Evolutionary conservation across 768 basidiomycete genomes (phyloP).

Genomic region (Hericium erinaceus): DNA sequence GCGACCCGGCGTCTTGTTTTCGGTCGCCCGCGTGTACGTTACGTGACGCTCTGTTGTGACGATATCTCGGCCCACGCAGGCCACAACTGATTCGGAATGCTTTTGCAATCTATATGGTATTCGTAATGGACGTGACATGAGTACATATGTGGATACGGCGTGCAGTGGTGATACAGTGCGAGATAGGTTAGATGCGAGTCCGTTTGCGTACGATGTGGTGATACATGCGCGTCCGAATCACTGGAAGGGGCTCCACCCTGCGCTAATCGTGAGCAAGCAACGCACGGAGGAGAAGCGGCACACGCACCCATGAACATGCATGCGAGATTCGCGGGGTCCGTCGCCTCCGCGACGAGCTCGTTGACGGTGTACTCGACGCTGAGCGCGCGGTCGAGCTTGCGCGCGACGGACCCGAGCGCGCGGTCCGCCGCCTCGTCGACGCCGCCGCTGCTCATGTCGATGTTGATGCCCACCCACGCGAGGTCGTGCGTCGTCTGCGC

Average conservation of each 20-base stretch:
- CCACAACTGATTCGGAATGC: conserved; percentile 1
- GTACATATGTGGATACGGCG: neutral
- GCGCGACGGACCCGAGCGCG: conserved; percentile 67
- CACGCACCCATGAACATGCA: conserved; percentile 66
- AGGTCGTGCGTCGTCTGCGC: conserved; percentile 16
- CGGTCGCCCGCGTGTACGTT: no score
- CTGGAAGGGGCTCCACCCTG: conserved; percentile 33
- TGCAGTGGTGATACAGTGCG: neutral
- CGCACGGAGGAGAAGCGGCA: neutral
- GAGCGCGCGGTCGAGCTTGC: conserved; percentile 76
- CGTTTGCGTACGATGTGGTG: neutral
- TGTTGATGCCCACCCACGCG: conserved; percentile 35
- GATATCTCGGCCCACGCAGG: no score
- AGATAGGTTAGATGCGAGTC: neutral
- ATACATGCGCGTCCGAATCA: neutral
- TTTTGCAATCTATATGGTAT: conserved; percentile 7
- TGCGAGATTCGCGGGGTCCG: conserved; percentile 63
- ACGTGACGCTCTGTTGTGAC: no score
- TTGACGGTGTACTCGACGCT: conserved; percentile 93
- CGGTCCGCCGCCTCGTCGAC: conserved; percentile 87
- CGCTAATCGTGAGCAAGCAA: conserved; percentile 1
- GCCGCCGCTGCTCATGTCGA: conserved; percentile 55
- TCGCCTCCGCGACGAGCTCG: conserved; percentile 84
- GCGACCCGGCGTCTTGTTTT: no score
- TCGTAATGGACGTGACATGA: conserved; percentile 5